Evolutionary conservation across 2,329 filamentous ascomycete genomes (phyloP), one percentile per base, ranked within the genome.

Genomic region (Dothideomycetes sp.): DNA sequence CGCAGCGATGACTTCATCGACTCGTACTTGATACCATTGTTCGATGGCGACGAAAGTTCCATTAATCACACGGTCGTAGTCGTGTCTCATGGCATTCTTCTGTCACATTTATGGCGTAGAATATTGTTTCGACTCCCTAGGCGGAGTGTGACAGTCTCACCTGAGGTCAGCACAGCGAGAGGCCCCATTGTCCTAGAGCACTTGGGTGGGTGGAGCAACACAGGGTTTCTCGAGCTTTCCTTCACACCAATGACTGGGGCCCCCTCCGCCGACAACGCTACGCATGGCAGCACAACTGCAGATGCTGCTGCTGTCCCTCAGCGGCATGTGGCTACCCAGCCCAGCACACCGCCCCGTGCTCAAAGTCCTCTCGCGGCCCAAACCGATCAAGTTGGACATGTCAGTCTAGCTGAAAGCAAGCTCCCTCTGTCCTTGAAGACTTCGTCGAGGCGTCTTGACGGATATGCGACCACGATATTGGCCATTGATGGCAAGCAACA

Each of bases 11-110:
- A 50, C 0, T 94, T 94, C 49, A 59, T 94, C 16, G 66, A 79
- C 41, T 57, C 66, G 7, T 66, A 81, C 51, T 61, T 94, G 1
- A 48, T 73, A 4, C 79, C 79, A 8, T 44, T 82, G 3, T 43
- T 81, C 12, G 47, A 64, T 9, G 47, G 58, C 9, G 47, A 55
- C 7, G 17, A n/a, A 18, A 41, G 15, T n/a, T 37, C 42, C 4
- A 19, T 43, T 12, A 56, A 66, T 9, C 52, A 57, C 5, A 62
- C 66, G 2, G 63, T 86, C 10, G 79, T 77, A 1, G 62, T 94
- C 11, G 81, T 94, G 3, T 81, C 87, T 2, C 88, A 95, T 52
- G 87, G 88, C 12, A 79, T 94, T 45, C 77, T 94, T 31, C 70
- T 94, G 2, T 76, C 75, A 2, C 70, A 76, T 22, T 59, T 94